Base-by-base conservation (phyloP, 2,329 filamentous ascomycete species). In the Alternaria sp. region DNA sequence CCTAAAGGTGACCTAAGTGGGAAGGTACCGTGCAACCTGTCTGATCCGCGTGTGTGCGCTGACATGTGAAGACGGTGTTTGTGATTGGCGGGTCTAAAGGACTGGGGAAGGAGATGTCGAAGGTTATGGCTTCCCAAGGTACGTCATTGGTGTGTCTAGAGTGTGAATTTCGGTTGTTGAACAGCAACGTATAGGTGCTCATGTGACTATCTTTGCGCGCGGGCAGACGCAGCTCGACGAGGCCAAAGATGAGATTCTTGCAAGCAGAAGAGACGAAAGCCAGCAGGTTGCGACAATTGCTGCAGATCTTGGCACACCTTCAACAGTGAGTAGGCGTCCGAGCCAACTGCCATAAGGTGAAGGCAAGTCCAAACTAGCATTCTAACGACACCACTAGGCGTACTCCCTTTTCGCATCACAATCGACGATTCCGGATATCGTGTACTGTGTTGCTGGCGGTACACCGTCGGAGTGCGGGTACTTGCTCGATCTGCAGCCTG, bases 261-360 rank as follows among this genome's bases (percentile, higher is more conserved):
- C 36, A 17, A 40, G 36, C n/a, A 40, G 36, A 40, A 17, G 36
- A 40, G n/a, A 40, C n/a, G 15, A 17, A 17, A 40, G 4, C 4
- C 36, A 40, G 36, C 36, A 40, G 36, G 36, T 40, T 1, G 36
- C n/a, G 15, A n/a, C 36, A 10, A 17, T 40, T 5, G 36, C 36
- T 40, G 36, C 36, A 17, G 36, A 40, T 5, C 36, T 40, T 40
- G 36, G 36, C 36, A 40, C n/a, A 17, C n/a, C 36, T 40, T 40
- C 36, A 17, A 6, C 15, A 40, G 36, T 40, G 36, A 40, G 36
- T 40, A 40, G n/a, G 0, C 36, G 36, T 40, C n/a, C 9, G 36
- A 5, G 0, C 3, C 15, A 40, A 40, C 36, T 10, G 1, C 36
- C n/a, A 40, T 3, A 3, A 17, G 0, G 5, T 3, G 36, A 1